Percentiles rank a stretch among this genome's conserved stretches.
Conservation (phyloP, 441 rosid species). For the Capsella rubella region DNA sequence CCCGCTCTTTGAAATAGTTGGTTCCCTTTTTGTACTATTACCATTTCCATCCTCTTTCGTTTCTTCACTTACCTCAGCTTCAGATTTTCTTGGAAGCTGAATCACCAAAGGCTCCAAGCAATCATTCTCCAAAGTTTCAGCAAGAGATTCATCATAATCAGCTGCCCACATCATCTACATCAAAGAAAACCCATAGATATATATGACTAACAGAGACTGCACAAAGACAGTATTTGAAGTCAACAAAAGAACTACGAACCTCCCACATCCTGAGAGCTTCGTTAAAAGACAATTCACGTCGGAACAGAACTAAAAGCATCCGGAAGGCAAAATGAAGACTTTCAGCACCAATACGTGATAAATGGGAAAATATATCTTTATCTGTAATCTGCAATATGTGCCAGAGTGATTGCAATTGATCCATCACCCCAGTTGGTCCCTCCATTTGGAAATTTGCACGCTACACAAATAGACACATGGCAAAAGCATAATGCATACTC, state of each 20-base stretch:
- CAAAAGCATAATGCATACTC: conserved; percentile 36
- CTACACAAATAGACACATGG: conserved; percentile 51
- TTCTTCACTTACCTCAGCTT: conserved; percentile 56
- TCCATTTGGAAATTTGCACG: conserved; percentile 92
- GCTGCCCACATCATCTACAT: conserved; percentile 99
- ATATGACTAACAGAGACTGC: conserved; percentile 9
- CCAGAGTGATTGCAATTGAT: conserved; percentile 88
- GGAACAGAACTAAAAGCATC: conserved; percentile 92
- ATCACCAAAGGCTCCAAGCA: conserved; percentile 78
- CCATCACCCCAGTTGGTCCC: conserved; percentile 96
- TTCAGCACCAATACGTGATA: conserved; percentile 88
- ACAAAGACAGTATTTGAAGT: conserved; percentile 25
- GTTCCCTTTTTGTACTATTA: conserved; percentile 49
- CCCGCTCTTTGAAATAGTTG: conserved; percentile 51
- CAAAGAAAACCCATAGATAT: conserved; percentile 17
- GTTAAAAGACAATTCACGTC: conserved; percentile 81
- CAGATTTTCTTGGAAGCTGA: conserved; percentile 59
- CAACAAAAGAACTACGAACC: conserved; percentile 54
- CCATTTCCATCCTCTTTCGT: conserved; percentile 50
- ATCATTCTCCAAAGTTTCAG: conserved; percentile 63
- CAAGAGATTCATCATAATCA: conserved; percentile 76
- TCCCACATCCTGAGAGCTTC: conserved; percentile 98
- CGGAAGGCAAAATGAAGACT: conserved; percentile 98
- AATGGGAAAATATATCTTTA: conserved; percentile 80
- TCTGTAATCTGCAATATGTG: conserved; percentile 84